These are phyloP conservation scores for Saturnispora kantuleensis DNA, from an alignment of 805 yeast genomes.

Conservation along the genomic window DNA sequence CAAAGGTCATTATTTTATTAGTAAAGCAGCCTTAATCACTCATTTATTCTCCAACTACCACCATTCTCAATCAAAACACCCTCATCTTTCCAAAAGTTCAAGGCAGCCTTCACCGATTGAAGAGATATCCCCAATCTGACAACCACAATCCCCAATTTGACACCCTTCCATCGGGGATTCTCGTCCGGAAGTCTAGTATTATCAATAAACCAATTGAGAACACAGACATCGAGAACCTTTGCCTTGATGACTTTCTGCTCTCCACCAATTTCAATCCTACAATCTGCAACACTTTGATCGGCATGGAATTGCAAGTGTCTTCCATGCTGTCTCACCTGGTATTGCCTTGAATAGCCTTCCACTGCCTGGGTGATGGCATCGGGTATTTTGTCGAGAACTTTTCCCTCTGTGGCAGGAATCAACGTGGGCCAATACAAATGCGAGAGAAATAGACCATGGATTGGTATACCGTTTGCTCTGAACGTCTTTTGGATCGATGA, in stretches of 20 bases:
- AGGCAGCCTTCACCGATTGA: conserved; percentile 29
- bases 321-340: conserved; percentile 39
- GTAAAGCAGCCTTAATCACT: conserved; percentile 1
- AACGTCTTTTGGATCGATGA: conserved; percentile 8
- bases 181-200: conserved; percentile 3
- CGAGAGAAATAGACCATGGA: conserved; percentile 60
- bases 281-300: conserved; percentile 49
- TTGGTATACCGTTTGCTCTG: conserved; percentile 21
- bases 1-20: too few species aligned
- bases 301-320: conserved; percentile 49
- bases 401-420: conserved; percentile 22
- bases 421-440: conserved; percentile 72
- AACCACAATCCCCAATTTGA: conserved; percentile 26
- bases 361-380: conserved; percentile 31
- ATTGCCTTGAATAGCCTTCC: conserved; percentile 33
- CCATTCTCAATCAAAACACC: conserved; percentile 37
- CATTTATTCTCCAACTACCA: conserved; percentile 14
- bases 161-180: conserved; percentile 2
- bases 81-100: conserved; percentile 55
- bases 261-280: conserved; percentile 51
- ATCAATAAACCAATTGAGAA: conserved; percentile 28
- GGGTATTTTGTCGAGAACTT: conserved; percentile 34
- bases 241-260: conserved; percentile 34
- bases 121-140: conserved; percentile 34
- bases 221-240: conserved; percentile 48